phyloP scores from a whole-genome alignment of 768 basidiomycete species.

The Floccularia luteovirens region DNA sequence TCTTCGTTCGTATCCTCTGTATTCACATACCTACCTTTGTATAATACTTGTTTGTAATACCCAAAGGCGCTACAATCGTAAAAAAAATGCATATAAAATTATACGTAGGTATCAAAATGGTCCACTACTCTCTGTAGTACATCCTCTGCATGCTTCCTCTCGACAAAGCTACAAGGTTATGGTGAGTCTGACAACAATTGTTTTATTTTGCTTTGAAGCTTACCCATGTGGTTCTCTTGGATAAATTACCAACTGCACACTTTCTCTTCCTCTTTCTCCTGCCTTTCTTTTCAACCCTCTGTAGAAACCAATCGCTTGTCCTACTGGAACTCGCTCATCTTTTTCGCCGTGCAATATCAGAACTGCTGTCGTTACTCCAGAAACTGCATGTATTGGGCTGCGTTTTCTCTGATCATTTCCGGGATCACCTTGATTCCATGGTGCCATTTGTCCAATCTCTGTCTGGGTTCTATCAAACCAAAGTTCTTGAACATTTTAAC shows the following conservation, averaged over 20 bases:
- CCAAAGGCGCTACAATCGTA: too few relatives aligned
- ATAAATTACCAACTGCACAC: slow-evolving; percentile 22
- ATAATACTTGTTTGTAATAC: too few relatives aligned
- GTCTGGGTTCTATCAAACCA: slow-evolving; percentile 10
- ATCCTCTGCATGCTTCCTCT: slow-evolving; percentile 22
- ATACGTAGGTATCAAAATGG: slow-evolving; percentile 19
- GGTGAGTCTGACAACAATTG: slow-evolving; percentile 1
- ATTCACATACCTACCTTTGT: too few relatives aligned
- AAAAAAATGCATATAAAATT: neutral
- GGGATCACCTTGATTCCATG: slow-evolving; percentile 18
- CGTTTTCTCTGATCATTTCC: slow-evolving; percentile 12
- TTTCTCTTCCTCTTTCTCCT: slow-evolving; percentile 17
- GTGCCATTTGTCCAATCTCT: slow-evolving; percentile 20
- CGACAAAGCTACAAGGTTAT: slow-evolving; percentile 19
- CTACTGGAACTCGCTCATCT: slow-evolving; percentile 42
- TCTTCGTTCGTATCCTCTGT: too few relatives aligned
- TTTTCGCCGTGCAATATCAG: slow-evolving; percentile 42
- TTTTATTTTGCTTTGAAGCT: slow-evolving; percentile 4
- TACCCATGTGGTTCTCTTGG: slow-evolving; percentile 27
- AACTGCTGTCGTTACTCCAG: slow-evolving; percentile 34
- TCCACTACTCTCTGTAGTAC: slow-evolving; percentile 17
- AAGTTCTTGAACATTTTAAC: slow-evolving; percentile 4
- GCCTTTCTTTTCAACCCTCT: slow-evolving; percentile 22
- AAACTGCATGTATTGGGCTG: slow-evolving; percentile 25
- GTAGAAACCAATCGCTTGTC: slow-evolving; percentile 24